Conservation (phyloP, 371 early-diverging fungal species). For the Chytridium lagenaria region DNA sequence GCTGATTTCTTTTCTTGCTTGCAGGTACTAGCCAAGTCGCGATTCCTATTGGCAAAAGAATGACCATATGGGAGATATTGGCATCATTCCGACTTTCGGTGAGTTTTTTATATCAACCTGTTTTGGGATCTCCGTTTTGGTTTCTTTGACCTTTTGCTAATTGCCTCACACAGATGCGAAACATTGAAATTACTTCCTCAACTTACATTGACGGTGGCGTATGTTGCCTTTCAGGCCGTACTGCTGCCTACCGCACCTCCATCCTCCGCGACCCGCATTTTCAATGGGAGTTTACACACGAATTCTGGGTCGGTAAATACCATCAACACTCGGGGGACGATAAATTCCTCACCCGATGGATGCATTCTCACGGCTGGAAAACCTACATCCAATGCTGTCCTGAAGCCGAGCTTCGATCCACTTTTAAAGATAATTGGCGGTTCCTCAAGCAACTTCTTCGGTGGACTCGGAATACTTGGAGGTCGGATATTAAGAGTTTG, state of each 20-base stretch:
- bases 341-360: constrained; percentile 80
- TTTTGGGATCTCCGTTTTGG: no score
- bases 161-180: constrained; percentile 58
- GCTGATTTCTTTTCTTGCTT: neutral
- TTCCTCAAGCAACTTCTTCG: constrained; percentile 74
- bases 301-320: constrained; percentile 74
- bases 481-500: constrained; percentile 71
- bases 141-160: no score
- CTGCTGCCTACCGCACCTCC: constrained; percentile 75
- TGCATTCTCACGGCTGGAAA: constrained; percentile 73
- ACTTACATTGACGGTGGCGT: constrained; percentile 81
- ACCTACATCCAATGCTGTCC: constrained; percentile 75
- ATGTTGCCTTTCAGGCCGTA: constrained; percentile 80
- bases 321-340: constrained; percentile 79
- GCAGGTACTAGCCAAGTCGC: constrained; percentile 73
- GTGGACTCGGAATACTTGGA: constrained; percentile 82
- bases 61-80: constrained; percentile 75
- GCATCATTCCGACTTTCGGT: constrained; percentile 73
- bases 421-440: constrained; percentile 82
- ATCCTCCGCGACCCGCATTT: constrained; percentile 77
- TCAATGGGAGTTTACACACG: constrained; percentile 72
- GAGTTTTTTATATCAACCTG: constrained; percentile 9
- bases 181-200: constrained; percentile 76
- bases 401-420: constrained; percentile 73
- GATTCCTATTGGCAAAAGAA: constrained; percentile 61